Evolutionary conservation across 768 basidiomycete species (phyloP).

Genomic region (Termitomyces sp.): DNA sequence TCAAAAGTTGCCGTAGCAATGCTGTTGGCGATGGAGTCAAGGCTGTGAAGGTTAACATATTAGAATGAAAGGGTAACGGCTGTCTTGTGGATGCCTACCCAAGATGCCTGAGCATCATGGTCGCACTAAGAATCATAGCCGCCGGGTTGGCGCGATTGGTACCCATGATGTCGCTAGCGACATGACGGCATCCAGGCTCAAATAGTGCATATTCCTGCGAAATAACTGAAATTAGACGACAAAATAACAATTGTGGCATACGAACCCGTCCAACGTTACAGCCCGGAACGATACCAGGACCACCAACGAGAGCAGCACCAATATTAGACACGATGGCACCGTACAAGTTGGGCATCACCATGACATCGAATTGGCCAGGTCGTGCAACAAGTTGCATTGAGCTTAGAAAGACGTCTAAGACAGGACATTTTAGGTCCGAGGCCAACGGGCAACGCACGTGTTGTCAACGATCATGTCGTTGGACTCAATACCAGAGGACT

Average conservation of each 20-base stretch:
- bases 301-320: constrained; percentile 96
- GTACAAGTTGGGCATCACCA: constrained; percentile 99
- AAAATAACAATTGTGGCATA: not conserved
- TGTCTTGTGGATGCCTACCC: constrained; percentile 49
- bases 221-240: constrained; percentile 5
- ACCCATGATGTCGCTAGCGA: constrained; percentile 94
- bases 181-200: constrained; percentile 97
- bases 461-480: constrained; percentile 99
- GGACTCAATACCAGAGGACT: constrained; percentile 80
- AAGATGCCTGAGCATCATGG: constrained; percentile 96
- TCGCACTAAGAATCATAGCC: constrained; percentile 94
- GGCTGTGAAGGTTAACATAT: constrained; percentile 39
- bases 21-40: constrained; percentile 88
- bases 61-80: not conserved
- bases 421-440: not conserved
- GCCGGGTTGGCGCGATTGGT: constrained; percentile 95
- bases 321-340: constrained; percentile 98
- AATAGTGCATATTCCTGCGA: constrained; percentile 91
- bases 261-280: constrained; percentile 92
- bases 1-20: constrained; percentile 92
- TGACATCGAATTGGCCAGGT: constrained; percentile 96
- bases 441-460: constrained; percentile 50
- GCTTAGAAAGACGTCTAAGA: constrained; percentile 28
- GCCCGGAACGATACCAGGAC: constrained; percentile 96
- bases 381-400: constrained; percentile 99